Conservation (phyloP, 2,329 filamentous ascomycete genomes). For the Simplicillium aogashimaense region DNA sequence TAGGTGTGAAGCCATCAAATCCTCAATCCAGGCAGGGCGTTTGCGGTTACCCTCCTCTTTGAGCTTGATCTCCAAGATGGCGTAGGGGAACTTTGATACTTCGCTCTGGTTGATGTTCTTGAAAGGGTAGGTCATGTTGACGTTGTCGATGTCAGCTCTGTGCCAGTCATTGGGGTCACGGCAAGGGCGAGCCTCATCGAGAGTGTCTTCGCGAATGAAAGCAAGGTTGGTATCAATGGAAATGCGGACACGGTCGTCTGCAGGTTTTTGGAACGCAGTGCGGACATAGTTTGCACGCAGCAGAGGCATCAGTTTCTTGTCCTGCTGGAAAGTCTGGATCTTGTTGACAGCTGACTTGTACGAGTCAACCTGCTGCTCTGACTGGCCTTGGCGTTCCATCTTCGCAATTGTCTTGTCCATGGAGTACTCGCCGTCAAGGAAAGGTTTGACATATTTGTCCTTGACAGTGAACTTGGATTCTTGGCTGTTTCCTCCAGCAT, state of each 20-base stretch:
- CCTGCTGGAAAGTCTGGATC: slow-evolving; percentile 71
- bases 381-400: slow-evolving; percentile 67
- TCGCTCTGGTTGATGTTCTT: slow-evolving; percentile 80
- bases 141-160: slow-evolving; percentile 76
- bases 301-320: slow-evolving; percentile 71
- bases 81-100: slow-evolving; percentile 82
- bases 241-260: slow-evolving; percentile 81
- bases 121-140: slow-evolving; percentile 79
- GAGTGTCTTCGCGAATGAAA: slow-evolving; percentile 68
- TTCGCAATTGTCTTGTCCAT: slow-evolving; percentile 88
- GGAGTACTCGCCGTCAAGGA: slow-evolving; percentile 77
- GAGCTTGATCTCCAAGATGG: slow-evolving; percentile 87
- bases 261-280: slow-evolving; percentile 92
- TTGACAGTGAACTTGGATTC: slow-evolving; percentile 81
- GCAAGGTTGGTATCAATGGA: slow-evolving; percentile 89
- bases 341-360: slow-evolving; percentile 64
- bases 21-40: slow-evolving; percentile 76
- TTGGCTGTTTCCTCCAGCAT: slow-evolving; percentile 64
- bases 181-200: slow-evolving; percentile 78
- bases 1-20: slow-evolving; percentile 85
- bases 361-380: slow-evolving; percentile 53
- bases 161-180: slow-evolving; percentile 87
- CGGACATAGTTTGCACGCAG: slow-evolving; percentile 88
- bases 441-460: slow-evolving; percentile 83
- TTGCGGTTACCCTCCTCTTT: slow-evolving; percentile 56